phyloP scores from a whole-genome alignment of 164 flowering plant species.

The Chimonanthus praecox region DNA sequence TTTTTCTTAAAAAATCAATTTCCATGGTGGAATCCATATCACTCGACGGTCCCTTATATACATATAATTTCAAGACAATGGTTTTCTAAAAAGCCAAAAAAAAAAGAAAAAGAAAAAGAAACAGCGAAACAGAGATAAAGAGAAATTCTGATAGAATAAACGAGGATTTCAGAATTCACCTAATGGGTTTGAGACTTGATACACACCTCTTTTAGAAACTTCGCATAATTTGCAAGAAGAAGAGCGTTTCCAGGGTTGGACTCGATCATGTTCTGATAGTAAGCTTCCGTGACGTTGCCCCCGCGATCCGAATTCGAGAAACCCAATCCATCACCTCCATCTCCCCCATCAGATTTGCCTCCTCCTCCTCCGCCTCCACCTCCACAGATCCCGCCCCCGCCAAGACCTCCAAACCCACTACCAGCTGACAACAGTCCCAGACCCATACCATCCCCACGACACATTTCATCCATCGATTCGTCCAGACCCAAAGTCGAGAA shows the following conservation, averaged over 20 bases:
- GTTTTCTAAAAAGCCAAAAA: no score
- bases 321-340: conserved; percentile 4
- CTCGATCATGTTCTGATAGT: conserved; percentile 55
- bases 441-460: neutral
- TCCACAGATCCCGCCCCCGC: conserved; percentile 9
- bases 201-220: conserved; percentile 54
- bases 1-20: no score
- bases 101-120: no score
- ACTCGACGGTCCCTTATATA: no score
- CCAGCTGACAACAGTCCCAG: neutral
- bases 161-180: no score
- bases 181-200: neutral
- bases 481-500: conserved; percentile 27
- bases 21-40: no score
- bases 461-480: conserved; percentile 1
- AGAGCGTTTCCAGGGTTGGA: conserved; percentile 55
- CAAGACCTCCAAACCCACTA: conserved; percentile 1
- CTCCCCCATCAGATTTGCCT: neutral
- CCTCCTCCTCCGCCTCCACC: conserved; percentile 11
- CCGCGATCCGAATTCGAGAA: conserved; percentile 14
- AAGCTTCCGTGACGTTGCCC: conserved; percentile 25
- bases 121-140: no score
- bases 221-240: conserved; percentile 55
- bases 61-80: no score
- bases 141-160: no score